These are phyloP conservation scores for Caloboletus inedulis DNA, from an alignment of 1,284 basidiomycete species.

Conservation along the genomic window DNA sequence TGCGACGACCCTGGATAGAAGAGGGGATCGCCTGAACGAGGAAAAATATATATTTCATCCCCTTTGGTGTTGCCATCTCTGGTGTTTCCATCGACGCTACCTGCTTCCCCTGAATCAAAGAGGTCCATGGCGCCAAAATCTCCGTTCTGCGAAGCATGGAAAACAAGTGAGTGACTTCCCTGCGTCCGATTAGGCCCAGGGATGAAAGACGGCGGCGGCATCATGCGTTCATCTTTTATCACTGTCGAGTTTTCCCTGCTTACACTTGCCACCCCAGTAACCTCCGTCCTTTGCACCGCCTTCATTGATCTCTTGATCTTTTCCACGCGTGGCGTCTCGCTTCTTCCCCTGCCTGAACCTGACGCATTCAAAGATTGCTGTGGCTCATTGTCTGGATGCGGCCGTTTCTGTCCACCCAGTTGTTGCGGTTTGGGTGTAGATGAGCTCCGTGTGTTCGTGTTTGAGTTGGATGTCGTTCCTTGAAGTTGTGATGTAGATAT, in stretches of 20 bases:
- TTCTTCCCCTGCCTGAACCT: conserved; percentile 25
- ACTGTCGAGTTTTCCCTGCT: conserved; percentile 16
- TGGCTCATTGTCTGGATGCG: conserved; percentile 16
- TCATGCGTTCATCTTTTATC: conserved; percentile 21
- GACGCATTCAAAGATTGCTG: conserved; percentile 33
- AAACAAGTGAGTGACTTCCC: conserved; percentile 7
- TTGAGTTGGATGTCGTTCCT: conserved; percentile 31
- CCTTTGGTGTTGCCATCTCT: neutral
- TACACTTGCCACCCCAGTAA: conserved; percentile 20
- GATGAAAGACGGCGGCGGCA: conserved; percentile 32
- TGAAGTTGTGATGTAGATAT: conserved; percentile 68
- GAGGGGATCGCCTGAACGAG: conserved; percentile 17
- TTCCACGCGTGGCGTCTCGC: conserved; percentile 36
- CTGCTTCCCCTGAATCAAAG: conserved; percentile 4
- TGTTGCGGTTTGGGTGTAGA: conserved; percentile 22
- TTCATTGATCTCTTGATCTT: conserved; percentile 53
- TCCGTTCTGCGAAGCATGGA: conserved; percentile 18
- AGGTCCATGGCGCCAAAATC: conserved; percentile 17
- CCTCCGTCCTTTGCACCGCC: conserved; percentile 50
- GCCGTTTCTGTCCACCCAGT: conserved; percentile 42
- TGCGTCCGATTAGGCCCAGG: conserved; percentile 12
- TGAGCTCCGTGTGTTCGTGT: conserved; percentile 19
- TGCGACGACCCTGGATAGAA: conserved; percentile 31
- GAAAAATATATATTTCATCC: neutral
- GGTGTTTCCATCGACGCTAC: neutral